These are phyloP conservation scores for Senecio squalidus DNA, from an alignment of 140 eudicot species.

Conservation along the genomic window DNA sequence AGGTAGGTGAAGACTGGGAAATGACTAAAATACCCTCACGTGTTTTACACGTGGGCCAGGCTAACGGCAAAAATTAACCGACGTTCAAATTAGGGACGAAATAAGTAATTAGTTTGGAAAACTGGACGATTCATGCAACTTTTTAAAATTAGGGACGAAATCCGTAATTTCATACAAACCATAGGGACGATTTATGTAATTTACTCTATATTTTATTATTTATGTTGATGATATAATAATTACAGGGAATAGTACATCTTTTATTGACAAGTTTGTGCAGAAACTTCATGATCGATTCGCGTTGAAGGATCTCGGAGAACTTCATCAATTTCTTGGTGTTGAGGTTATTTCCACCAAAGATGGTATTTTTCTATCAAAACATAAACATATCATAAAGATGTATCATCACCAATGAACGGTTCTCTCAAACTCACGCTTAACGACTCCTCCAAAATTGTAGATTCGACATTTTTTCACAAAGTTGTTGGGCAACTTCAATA, in stretches of 20 bases:
- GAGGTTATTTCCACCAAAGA: neutral
- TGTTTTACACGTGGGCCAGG: too few relatives aligned
- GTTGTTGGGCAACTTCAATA: neutral
- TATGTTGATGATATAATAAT: neutral
- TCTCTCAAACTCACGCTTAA: neutral
- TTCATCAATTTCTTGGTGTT: constrained; percentile 1
- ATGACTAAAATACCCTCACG: too few relatives aligned
- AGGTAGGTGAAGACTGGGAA: too few relatives aligned
- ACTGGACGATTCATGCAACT: too few relatives aligned
- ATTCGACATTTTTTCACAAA: neutral
- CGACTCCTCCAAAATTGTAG: neutral
- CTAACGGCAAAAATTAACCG: too few relatives aligned
- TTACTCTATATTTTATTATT: neutral
- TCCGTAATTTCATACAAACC: too few relatives aligned
- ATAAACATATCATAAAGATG: neutral
- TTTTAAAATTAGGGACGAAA: too few relatives aligned
- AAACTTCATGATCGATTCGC: neutral
- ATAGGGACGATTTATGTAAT: too few relatives aligned
- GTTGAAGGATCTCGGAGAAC: neutral
- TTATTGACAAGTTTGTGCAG: neutral
- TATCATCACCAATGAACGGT: neutral
- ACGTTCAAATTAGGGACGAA: too few relatives aligned
- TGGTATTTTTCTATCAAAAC: neutral
- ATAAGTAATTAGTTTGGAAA: too few relatives aligned
- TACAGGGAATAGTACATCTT: neutral